A percentile compares a stretch with the other conserved stretches of the same genome.
Evolutionary conservation across 345 rosid genomes (phyloP).

Genomic region (Angophora floribunda): DNA sequence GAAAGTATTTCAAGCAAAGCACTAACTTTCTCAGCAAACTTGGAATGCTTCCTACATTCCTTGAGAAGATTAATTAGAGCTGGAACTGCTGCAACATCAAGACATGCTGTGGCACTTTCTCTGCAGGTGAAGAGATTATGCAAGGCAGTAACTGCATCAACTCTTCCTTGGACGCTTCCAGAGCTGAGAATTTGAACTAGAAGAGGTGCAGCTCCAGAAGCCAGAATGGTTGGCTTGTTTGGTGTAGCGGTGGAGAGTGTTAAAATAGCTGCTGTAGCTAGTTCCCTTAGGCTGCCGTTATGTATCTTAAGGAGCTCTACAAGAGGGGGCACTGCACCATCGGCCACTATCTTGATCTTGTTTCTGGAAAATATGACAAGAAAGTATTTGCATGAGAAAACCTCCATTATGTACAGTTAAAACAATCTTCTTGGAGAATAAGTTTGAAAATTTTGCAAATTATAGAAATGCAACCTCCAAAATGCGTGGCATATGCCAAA

Average conservation of each 20-base stretch:
- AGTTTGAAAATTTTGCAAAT: background rate
- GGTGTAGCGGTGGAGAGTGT: conserved; percentile 71
- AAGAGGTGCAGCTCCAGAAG: conserved; percentile 54
- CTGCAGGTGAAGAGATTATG: conserved; percentile 55
- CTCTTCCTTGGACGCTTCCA: conserved; percentile 71
- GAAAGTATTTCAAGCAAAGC: conserved; percentile 57
- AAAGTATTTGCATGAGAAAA: background rate
- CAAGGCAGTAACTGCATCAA: conserved; percentile 69
- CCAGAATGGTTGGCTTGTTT: conserved; percentile 49
- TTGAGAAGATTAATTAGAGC: conserved; percentile 62
- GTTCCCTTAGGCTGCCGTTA: conserved; percentile 38
- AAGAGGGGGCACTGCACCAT: conserved; percentile 66
- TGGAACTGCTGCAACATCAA: conserved; percentile 49
- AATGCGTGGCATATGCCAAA: background rate
- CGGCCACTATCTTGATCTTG: conserved; percentile 59
- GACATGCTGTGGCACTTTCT: conserved; percentile 26
- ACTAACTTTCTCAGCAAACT: conserved; percentile 64
- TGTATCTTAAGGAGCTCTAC: conserved; percentile 54
- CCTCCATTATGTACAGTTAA: background rate
- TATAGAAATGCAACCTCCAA: background rate
- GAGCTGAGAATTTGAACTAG: conserved; percentile 62
- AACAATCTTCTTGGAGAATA: background rate
- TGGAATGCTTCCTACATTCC: conserved; percentile 69
- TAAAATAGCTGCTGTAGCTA: conserved; percentile 66
- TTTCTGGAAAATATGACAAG: conserved; percentile 31